These are phyloP conservation scores for Xylaria sp. DNA, from an alignment of 2,329 filamentous ascomycete species.

Conservation along the genomic window DNA sequence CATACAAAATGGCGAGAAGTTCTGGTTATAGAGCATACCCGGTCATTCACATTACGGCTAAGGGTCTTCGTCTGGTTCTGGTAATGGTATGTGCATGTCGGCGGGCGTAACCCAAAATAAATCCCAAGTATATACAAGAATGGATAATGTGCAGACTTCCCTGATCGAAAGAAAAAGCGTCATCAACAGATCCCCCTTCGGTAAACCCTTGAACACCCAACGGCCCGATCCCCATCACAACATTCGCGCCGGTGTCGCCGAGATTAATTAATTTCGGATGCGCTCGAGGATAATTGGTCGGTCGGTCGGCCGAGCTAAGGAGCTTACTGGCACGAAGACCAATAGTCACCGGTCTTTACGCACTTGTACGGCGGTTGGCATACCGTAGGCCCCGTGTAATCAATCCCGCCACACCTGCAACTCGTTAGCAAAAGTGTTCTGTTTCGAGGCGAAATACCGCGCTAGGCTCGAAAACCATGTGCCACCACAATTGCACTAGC, in stretches of 20 bases:
- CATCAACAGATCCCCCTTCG: not conserved
- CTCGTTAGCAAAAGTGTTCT: slow-evolving; percentile 21
- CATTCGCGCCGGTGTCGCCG: not conserved
- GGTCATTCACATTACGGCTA: not conserved
- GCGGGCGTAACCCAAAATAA: slow-evolving; percentile 5
- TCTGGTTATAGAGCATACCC: not conserved
- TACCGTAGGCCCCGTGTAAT: slow-evolving; percentile 42
- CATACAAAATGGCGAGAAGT: not conserved
- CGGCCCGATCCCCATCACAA: not conserved
- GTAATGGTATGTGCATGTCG: slow-evolving; percentile 23
- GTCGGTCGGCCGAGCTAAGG: not conserved
- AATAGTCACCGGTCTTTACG: slow-evolving; percentile 38
- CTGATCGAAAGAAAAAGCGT: not conserved
- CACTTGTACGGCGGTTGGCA: slow-evolving; percentile 43
- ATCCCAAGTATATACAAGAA: slow-evolving; percentile 32
- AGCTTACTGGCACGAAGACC: slow-evolving; percentile 43
- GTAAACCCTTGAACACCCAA: not conserved
- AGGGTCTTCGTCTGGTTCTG: not conserved
- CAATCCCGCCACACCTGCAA: slow-evolving; percentile 41
- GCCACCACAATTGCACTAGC: not conserved
- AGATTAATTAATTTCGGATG: not conserved
- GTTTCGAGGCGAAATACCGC: not conserved
- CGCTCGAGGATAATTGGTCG: not conserved
- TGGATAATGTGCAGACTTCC: slow-evolving; percentile 4
- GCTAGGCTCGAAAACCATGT: slow-evolving; percentile 5